Percentiles rank a stretch among this genome's conserved stretches.
phyloP scores from a whole-genome alignment of 768 basidiomycete species.

The Pisolithus sp. region DNA sequence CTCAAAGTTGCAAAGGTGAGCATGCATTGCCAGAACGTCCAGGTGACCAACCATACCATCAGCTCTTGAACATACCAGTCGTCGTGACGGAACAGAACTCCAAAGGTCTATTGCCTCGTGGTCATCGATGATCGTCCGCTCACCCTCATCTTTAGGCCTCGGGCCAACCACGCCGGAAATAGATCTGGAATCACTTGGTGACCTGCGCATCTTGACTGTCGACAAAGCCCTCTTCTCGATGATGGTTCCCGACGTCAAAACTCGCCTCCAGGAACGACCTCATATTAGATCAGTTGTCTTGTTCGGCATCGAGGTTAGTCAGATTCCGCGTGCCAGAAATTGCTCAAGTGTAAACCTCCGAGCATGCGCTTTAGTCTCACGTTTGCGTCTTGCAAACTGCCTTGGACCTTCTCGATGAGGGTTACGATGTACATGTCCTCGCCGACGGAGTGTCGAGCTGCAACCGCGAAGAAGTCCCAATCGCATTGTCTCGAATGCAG shows the following conservation, averaged over 20 bases:
- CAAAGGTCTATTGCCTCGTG: conserved; percentile 41
- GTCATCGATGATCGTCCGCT: conserved; percentile 3
- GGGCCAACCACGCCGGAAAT: conserved; percentile 64
- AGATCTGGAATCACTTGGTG: conserved; percentile 45
- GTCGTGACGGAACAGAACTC: conserved; percentile 84
- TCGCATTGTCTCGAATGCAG: conserved; percentile 65
- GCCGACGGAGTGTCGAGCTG: conserved; percentile 83
- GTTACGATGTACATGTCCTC: conserved; percentile 57
- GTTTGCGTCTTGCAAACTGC: conserved; percentile 85
- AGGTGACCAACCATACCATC: background rate
- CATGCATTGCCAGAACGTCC: background rate
- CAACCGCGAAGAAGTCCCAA: conserved; percentile 72
- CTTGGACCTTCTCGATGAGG: conserved; percentile 51
- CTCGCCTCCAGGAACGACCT: conserved; percentile 42
- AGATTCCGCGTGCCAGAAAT: background rate
- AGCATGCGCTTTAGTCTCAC: conserved; percentile 52
- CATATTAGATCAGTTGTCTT: conserved; percentile 58
- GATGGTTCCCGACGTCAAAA: conserved; percentile 61
- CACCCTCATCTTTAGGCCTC: conserved; percentile 41
- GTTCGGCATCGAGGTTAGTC: conserved; percentile 80
- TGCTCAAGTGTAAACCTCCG: too few species aligned
- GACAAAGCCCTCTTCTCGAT: conserved; percentile 86
- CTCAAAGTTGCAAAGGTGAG: conserved; percentile 65
- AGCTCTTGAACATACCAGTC: conserved; percentile 65
- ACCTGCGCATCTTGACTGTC: conserved; percentile 53